Conservation (phyloP, 2,329 filamentous ascomycete genomes). For the Fusarium torreyae region DNA sequence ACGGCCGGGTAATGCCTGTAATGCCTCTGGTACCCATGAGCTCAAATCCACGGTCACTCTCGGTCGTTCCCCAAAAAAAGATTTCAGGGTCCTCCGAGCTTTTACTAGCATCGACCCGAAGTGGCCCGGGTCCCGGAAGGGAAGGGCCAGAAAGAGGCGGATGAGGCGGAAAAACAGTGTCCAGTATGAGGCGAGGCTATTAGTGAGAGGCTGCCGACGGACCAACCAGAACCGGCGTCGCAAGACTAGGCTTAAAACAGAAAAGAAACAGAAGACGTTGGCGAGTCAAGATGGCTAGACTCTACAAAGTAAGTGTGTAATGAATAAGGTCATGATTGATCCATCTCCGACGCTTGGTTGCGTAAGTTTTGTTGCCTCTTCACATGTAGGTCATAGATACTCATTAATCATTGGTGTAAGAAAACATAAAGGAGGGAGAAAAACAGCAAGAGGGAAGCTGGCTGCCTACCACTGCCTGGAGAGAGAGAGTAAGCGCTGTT, state of each 20-base stretch:
- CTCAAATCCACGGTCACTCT: slow-evolving; percentile 30
- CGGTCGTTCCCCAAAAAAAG: slow-evolving; percentile 41
- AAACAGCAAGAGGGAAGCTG: slow-evolving; percentile 1
- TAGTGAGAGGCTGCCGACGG: slow-evolving; percentile 29
- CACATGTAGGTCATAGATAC: slow-evolving; percentile 2
- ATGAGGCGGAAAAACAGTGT: slow-evolving; percentile 47
- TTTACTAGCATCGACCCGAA: slow-evolving; percentile 41
- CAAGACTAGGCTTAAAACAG: slow-evolving; percentile 36
- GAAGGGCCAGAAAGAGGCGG: slow-evolving; percentile 39
- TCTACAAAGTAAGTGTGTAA: slow-evolving; percentile 29
- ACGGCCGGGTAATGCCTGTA: slow-evolving; percentile 29
- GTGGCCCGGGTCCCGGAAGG: slow-evolving; percentile 42
- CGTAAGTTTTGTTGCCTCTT: slow-evolving; percentile 34
- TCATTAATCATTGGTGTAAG: slow-evolving; percentile 9
- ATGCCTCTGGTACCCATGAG: slow-evolving; percentile 16
- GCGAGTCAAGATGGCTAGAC: slow-evolving; percentile 41
- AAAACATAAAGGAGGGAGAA: neutral
- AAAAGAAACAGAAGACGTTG: slow-evolving; percentile 44
- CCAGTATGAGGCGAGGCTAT: slow-evolving; percentile 43
- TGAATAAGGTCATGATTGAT: slow-evolving; percentile 31
- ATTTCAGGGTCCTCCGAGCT: slow-evolving; percentile 49
- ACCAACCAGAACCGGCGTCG: slow-evolving; percentile 7
- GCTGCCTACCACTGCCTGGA: slow-evolving; percentile 20
- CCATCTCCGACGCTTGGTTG: slow-evolving; percentile 18
- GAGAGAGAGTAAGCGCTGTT: slow-evolving; percentile 30